Conservation (phyloP, 768 basidiomycete species). For the Crassisporium funariophilum region DNA sequence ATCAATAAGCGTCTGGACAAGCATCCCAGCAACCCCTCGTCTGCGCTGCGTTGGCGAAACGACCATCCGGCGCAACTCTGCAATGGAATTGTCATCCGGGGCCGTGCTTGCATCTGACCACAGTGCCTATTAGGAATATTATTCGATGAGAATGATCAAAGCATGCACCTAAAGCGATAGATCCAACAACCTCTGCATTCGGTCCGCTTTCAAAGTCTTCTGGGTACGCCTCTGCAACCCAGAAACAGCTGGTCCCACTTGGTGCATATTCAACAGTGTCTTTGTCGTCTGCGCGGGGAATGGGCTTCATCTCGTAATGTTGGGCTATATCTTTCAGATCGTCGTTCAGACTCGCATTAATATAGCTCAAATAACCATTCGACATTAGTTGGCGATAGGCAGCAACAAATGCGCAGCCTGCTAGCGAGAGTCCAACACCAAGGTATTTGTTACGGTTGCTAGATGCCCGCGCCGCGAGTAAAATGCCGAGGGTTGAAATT, state of each 20-base stretch:
- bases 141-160: neutral
- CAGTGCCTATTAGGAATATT: slow-evolving; percentile 1
- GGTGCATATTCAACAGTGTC: neutral
- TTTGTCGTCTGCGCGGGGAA: neutral
- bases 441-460: neutral
- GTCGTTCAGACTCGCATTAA: slow-evolving; percentile 6
- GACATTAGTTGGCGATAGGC: slow-evolving; percentile 16
- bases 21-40: slow-evolving; percentile 19
- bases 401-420: slow-evolving; percentile 3
- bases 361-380: slow-evolving; percentile 5
- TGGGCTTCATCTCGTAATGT: slow-evolving; percentile 16
- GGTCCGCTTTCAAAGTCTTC: neutral
- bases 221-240: slow-evolving; percentile 25
- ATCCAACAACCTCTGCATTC: slow-evolving; percentile 18
- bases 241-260: slow-evolving; percentile 20
- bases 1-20: slow-evolving; percentile 14
- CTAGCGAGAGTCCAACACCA: slow-evolving; percentile 6
- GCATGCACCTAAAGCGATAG: slow-evolving; percentile 21
- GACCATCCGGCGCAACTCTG: slow-evolving; percentile 29
- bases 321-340: slow-evolving; percentile 23
- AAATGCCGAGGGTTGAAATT: slow-evolving; percentile 6
- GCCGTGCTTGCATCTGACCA: slow-evolving; percentile 9
- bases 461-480: neutral
- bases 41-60: slow-evolving; percentile 23
- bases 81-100: slow-evolving; percentile 13